Percentiles rank a stretch among this genome's conserved stretches.
Conservation (phyloP, 176 grass and related monocot species). For the Saccharum officinarum region DNA sequence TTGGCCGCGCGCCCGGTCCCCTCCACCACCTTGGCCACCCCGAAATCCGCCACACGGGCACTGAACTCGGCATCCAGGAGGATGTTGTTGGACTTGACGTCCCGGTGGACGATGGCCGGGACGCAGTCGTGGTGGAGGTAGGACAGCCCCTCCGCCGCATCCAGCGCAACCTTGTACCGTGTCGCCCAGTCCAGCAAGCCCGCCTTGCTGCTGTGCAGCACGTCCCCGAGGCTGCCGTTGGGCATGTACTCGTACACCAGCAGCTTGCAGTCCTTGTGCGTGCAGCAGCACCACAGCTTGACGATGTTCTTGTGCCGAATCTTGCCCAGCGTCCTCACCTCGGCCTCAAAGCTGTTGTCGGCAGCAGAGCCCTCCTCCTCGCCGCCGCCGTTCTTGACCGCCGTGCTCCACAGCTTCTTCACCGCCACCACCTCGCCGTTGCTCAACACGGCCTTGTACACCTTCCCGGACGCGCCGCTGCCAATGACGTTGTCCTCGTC, state of each 20-base stretch:
- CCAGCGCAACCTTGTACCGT: constrained; percentile 66
- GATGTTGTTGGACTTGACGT: constrained; percentile 94
- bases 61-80: constrained; percentile 74
- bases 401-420: constrained; percentile 63
- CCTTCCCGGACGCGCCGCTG: constrained; percentile 74
- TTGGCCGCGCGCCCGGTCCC: constrained; percentile 42
- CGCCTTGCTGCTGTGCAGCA: constrained; percentile 61
- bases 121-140: constrained; percentile 93
- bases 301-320: constrained; percentile 97
- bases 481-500: constrained; percentile 81
- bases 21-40: constrained; percentile 72
- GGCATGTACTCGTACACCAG: constrained; percentile 89
- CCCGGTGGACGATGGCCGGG: constrained; percentile 79
- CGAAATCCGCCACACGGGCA: constrained; percentile 68
- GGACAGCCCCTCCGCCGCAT: constrained; percentile 74
- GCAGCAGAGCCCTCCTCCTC: not conserved
- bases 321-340: constrained; percentile 84
- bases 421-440: constrained; percentile 70
- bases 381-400: no score
- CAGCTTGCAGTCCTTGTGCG: constrained; percentile 51
- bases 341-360: constrained; percentile 65
- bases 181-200: constrained; percentile 64
- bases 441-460: constrained; percentile 81
- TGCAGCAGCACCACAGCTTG: constrained; percentile 78
- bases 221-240: constrained; percentile 73